Evolutionary conservation across 2,329 filamentous ascomycete genomes (phyloP).

Genomic region (Venturiaceae sp.): DNA sequence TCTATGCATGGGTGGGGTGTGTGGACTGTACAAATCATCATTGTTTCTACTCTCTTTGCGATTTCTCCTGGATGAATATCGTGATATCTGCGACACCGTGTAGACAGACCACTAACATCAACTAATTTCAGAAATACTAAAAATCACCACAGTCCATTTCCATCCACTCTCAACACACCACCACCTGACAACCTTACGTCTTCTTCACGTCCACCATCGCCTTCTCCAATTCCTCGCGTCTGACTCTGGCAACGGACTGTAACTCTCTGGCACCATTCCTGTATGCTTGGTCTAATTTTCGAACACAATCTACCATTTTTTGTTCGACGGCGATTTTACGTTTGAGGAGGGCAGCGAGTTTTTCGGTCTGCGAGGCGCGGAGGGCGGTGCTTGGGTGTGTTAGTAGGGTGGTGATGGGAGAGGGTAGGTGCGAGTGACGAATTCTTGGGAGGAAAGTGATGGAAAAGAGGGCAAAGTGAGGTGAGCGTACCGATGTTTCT

Average conservation of each 20-base stretch:
- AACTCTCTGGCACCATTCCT: background rate
- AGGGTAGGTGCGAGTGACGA: background rate
- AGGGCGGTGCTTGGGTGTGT: background rate
- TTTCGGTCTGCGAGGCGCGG: background rate
- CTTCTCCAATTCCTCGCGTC: background rate
- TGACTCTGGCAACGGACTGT: background rate
- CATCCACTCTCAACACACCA: background rate
- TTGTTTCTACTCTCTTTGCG: background rate
- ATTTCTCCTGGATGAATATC: background rate
- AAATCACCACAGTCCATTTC: too few relatives aligned
- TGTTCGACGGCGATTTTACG: background rate
- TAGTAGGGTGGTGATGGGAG: background rate
- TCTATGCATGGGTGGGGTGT: too few relatives aligned
- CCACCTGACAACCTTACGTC: background rate
- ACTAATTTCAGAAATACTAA: too few relatives aligned
- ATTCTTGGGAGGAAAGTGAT: background rate
- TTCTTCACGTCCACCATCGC: background rate
- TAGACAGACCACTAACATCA: background rate
- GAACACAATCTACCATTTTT: background rate
- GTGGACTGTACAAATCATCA: background rate
- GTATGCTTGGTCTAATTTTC: background rate
- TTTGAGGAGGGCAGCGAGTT: background rate
- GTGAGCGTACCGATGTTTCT: background rate
- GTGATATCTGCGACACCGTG: background rate
- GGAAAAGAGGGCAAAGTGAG: background rate